phyloP scores from a whole-genome alignment of 2,329 filamentous ascomycete genomes.

The Tympanopsis confertula region DNA sequence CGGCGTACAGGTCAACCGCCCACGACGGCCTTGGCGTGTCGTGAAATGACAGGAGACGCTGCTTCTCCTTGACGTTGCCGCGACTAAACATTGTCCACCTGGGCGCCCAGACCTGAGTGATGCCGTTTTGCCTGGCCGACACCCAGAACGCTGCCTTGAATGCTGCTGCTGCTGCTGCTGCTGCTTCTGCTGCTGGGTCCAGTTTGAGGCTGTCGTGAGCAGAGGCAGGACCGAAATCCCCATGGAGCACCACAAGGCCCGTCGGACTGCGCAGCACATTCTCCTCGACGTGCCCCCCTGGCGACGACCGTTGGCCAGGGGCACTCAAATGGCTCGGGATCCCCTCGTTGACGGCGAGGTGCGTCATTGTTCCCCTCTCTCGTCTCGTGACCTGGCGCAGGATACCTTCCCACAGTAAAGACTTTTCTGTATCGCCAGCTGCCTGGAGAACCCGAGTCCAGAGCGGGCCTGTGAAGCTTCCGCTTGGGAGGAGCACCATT shows the following conservation, averaged over 20 bases:
- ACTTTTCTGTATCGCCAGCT: too few species aligned
- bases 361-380: conserved; percentile 31
- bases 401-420: conserved; percentile 35
- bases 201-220: conserved; percentile 4
- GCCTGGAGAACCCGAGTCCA: conserved; percentile 13
- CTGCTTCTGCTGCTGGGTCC: too few species aligned
- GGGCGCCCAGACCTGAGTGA: conserved; percentile 78
- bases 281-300: conserved; percentile 20
- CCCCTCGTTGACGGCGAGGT: conserved; percentile 48
- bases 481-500: conserved; percentile 46
- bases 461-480: conserved; percentile 34
- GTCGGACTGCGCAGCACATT: conserved; percentile 68
- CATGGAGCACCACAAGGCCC: conserved; percentile 58
- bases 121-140: conserved; percentile 63
- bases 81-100: conserved; percentile 88
- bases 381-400: conserved; percentile 29
- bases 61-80: conserved; percentile 83
- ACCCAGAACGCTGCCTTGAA: conserved; percentile 69
- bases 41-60: conserved; percentile 52
- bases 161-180: too few species aligned
- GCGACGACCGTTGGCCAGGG: conserved; percentile 8
- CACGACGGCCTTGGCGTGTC: conserved; percentile 22
- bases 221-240: conserved; percentile 56
- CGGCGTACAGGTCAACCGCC: conserved; percentile 76
- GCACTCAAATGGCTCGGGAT: conserved; percentile 33